Percentiles rank a stretch among this genome's conserved stretches.
These are phyloP conservation scores for Mollisiaceae sp. DNA, from an alignment of 2,329 filamentous ascomycete species.

Conservation along the genomic window DNA sequence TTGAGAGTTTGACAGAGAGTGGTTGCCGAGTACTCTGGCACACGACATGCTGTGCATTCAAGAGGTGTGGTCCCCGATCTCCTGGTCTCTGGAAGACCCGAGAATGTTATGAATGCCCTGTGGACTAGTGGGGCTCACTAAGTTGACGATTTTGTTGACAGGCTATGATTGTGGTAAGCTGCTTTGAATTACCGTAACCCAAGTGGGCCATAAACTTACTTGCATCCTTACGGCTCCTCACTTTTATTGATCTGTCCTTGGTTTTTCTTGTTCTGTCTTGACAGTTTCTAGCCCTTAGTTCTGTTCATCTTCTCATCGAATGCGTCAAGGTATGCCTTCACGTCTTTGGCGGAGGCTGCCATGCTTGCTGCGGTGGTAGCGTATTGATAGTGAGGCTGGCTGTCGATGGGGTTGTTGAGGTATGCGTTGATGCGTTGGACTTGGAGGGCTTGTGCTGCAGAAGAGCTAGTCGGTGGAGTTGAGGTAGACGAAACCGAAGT, in stretches of 20 bases:
- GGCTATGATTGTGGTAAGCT: neutral
- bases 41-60: no score
- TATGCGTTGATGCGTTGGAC: slow-evolving; percentile 4
- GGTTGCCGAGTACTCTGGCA: no score
- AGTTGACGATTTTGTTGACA: no score
- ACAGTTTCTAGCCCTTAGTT: neutral
- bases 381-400: slow-evolving; percentile 1
- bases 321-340: neutral
- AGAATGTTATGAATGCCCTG: no score
- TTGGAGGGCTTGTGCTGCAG: neutral
- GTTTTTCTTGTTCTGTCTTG: neutral
- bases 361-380: neutral
- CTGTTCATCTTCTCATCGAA: neutral
- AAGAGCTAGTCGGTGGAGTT: neutral
- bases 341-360: neutral
- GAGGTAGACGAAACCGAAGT: neutral
- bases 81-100: no score
- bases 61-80: no score
- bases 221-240: neutral
- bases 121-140: no score
- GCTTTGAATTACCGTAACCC: neutral
- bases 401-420: neutral
- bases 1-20: no score
- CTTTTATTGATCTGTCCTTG: neutral
- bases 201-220: neutral